Conservation (phyloP, 495 filamentous ascomycete species). For the Tricharina praecox region DNA sequence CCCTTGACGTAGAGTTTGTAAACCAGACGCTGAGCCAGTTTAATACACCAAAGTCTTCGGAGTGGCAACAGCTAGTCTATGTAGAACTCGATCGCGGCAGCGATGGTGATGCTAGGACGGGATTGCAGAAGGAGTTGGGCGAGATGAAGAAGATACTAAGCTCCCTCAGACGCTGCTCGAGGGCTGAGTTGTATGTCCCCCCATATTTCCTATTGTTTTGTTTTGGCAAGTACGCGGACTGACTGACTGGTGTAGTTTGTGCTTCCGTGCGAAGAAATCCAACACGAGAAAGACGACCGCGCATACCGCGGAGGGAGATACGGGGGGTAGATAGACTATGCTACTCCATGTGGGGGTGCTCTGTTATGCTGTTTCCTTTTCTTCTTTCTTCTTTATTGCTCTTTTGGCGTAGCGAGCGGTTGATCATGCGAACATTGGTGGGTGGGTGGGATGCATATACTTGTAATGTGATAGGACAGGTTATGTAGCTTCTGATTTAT, state of each 20-base stretch:
- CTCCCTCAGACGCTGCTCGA: slow-evolving; percentile 61
- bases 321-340: too few species aligned
- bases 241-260: slow-evolving; percentile 8
- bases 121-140: slow-evolving; percentile 68
- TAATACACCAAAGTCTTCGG: slow-evolving; percentile 62
- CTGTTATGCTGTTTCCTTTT: too few species aligned
- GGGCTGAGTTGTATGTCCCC: slow-evolving; percentile 49
- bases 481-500: too few species aligned
- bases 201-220: neutral
- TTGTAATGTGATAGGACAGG: too few species aligned
- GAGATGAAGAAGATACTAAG: slow-evolving; percentile 78
- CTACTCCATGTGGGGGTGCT: too few species aligned
- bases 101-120: slow-evolving; percentile 60
- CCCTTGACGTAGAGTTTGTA: slow-evolving; percentile 90
- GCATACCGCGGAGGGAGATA: neutral
- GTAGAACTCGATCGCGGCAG: slow-evolving; percentile 72
- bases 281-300: slow-evolving; percentile 10
- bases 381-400: too few species aligned
- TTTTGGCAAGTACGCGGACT: neutral
- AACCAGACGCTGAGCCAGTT: slow-evolving; percentile 80
- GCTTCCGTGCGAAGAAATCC: slow-evolving; percentile 23
- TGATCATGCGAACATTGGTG: too few species aligned
- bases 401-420: too few species aligned
- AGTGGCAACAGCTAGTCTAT: slow-evolving; percentile 74
- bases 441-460: too few species aligned